These are phyloP conservation scores for Lycium ferocissimum DNA, from an alignment of 257 asterid genomes.

Conservation along the genomic window DNA sequence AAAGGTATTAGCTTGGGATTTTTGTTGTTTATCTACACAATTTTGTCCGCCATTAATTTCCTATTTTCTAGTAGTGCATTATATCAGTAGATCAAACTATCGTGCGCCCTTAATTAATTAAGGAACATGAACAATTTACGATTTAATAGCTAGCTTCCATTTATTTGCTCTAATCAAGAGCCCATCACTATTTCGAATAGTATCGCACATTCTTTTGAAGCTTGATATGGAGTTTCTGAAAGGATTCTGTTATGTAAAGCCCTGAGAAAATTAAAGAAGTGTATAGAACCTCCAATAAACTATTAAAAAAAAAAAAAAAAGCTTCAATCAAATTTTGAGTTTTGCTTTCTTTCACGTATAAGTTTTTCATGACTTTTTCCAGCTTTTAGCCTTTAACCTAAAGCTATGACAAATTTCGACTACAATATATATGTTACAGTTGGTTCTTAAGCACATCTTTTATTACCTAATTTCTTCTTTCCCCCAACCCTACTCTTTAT, in stretches of 20 bases:
- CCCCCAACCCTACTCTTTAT: slow-evolving; percentile 14
- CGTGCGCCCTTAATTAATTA: too few species aligned
- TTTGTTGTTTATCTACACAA: too few species aligned
- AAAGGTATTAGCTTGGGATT: too few species aligned
- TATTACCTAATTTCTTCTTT: slow-evolving; percentile 32
- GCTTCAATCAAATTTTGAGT: not conserved
- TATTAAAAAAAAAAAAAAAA: not conserved
- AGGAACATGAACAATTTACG: too few species aligned
- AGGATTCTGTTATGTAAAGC: not conserved
- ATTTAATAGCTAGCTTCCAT: too few species aligned
- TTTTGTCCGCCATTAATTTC: too few species aligned
- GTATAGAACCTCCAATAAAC: not conserved
- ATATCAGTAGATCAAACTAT: too few species aligned
- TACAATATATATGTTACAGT: slow-evolving; percentile 29
- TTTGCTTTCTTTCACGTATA: slow-evolving; percentile 36
- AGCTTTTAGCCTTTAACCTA: slow-evolving; percentile 44
- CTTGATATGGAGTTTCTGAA: not conserved
- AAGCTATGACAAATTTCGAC: slow-evolving; percentile 50
- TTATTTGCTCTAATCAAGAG: too few species aligned
- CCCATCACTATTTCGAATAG: too few species aligned
- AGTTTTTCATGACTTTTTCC: slow-evolving; percentile 44
- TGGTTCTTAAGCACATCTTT: slow-evolving; percentile 33
- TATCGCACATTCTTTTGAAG: too few species aligned
- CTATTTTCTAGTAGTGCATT: too few species aligned
- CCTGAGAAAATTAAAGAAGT: not conserved